Evolutionary conservation across 2,329 filamentous ascomycete species (phyloP), one percentile per base, ranked within the genome.

Genomic region (Claviceps sp.): DNA sequence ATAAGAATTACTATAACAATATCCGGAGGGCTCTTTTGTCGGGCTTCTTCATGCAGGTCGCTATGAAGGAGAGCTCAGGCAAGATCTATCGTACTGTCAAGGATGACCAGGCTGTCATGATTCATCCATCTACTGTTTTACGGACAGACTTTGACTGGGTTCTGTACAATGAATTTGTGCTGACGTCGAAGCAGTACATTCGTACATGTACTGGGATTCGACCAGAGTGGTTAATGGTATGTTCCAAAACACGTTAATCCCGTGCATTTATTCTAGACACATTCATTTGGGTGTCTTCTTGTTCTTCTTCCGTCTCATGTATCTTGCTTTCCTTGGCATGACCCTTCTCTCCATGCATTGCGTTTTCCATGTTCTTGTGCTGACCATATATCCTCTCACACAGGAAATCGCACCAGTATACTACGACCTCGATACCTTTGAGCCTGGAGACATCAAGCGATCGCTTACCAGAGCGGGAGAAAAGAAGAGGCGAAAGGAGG

Each of bases 1-100:
- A 97, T 71, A 95, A 95, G 75, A 88, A 94, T 64, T 98, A 98
- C 74, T 98, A 97, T 70, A 88, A 82, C 66, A 98, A 98, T 68
- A 98, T 98, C 62, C 86, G 91, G 45, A 83, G 89, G 39, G 91
- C 93, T 8, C 78, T 98, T 14, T 85, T 96, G 13, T 80, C 90
- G 1, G 93, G 94, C 37, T 98, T 98, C 77, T 98, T 98, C 77
- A 98, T 98, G 93, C 93, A 98, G 67, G 88, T 97, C 22, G 94
- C 93, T 53, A 96, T 95, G 81, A 88, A 86, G 65, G 89, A 97
- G 63, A 81, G 80, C 49, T 83, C 80, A 34, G 86, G 87, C 63
- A 97, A 97, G 76, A 80, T 87, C 43, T 98, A 98, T 71, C 82
- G 84, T 56, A 98, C 93, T 1, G 85, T 98, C 66, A 98, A 97